phyloP scores from a whole-genome alignment of 495 filamentous ascomycete species.

The Aspergillus nanangensis region DNA sequence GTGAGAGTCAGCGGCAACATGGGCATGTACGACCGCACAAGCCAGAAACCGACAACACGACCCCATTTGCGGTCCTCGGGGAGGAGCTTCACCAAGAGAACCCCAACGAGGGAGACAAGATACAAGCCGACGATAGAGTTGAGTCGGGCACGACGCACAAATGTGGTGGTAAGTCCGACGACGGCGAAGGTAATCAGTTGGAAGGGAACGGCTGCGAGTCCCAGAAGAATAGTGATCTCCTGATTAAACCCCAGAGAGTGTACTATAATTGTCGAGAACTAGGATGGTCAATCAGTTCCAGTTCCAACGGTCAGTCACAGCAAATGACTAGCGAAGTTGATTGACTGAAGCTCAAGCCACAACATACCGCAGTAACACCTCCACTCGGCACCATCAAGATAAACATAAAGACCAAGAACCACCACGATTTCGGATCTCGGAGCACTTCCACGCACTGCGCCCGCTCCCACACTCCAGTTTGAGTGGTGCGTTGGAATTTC shows the following conservation, averaged over 20 bases:
- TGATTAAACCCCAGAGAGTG: slow-evolving; percentile 25
- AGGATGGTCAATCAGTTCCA: not conserved
- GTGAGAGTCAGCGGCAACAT: too few species aligned
- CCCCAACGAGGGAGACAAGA: too few species aligned
- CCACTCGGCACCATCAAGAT: slow-evolving; percentile 18
- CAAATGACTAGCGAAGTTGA: not conserved
- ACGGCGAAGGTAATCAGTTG: slow-evolving; percentile 10
- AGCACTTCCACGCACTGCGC: slow-evolving; percentile 44
- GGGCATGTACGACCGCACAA: too few species aligned
- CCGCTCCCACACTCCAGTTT: slow-evolving; percentile 47
- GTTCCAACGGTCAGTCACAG: not conserved
- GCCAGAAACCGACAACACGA: too few species aligned
- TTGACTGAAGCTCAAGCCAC: not conserved
- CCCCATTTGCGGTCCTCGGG: too few species aligned
- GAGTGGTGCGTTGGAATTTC: slow-evolving; percentile 46
- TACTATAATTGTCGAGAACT: slow-evolving; percentile 29
- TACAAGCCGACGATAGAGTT: too few species aligned
- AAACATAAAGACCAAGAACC: slow-evolving; percentile 16
- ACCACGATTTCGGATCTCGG: slow-evolving; percentile 32
- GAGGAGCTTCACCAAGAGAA: too few species aligned
- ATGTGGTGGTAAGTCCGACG: slow-evolving; percentile 6
- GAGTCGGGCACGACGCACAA: too few species aligned
- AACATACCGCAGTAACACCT: slow-evolving; percentile 16
- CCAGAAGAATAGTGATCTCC: slow-evolving; percentile 20
- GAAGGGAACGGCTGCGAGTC: slow-evolving; percentile 10